Evolutionary conservation across 805 yeast species (phyloP).

Genomic region (Wickerhamomyces silvicola): DNA sequence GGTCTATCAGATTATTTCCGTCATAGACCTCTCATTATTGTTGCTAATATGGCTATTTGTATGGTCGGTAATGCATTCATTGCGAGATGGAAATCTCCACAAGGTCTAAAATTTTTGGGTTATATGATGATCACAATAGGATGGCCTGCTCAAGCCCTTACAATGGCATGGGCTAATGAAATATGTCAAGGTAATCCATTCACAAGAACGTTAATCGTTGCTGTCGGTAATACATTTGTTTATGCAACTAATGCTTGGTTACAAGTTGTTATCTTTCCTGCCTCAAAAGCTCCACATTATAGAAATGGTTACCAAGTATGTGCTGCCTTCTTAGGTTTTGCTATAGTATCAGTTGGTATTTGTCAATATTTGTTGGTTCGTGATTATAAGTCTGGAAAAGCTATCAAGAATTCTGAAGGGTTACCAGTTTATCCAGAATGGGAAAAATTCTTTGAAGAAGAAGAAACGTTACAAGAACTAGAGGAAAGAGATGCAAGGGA

Average conservation of each 20-base stretch:
- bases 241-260: slow-evolving; percentile 29
- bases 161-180: slow-evolving; percentile 26
- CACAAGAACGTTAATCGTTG: slow-evolving; percentile 23
- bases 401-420: slow-evolving; percentile 8
- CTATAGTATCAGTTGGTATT: slow-evolving; percentile 4
- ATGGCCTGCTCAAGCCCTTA: slow-evolving; percentile 21
- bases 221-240: slow-evolving; percentile 26
- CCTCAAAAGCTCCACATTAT: slow-evolving; percentile 29
- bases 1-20: slow-evolving; percentile 25
- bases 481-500: no score
- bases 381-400: slow-evolving; percentile 27
- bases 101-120: slow-evolving; percentile 10
- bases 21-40: slow-evolving; percentile 24
- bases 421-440: slow-evolving; percentile 12
- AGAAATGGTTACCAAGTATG: slow-evolving; percentile 26
- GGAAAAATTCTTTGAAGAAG: slow-evolving; percentile 8
- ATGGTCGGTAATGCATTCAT: slow-evolving; percentile 19
- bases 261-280: slow-evolving; percentile 27
- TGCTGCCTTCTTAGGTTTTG: slow-evolving; percentile 15
- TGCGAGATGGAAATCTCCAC: slow-evolving; percentile 19
- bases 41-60: slow-evolving; percentile 14
- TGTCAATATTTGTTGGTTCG: slow-evolving; percentile 28
- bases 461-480: slow-evolving; percentile 2
- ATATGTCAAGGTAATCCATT: slow-evolving; percentile 21
- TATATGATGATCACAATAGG: slow-evolving; percentile 17